phyloP scores from a whole-genome alignment of 2,329 filamentous ascomycete genomes.

The Aspergillus proliferans region DNA sequence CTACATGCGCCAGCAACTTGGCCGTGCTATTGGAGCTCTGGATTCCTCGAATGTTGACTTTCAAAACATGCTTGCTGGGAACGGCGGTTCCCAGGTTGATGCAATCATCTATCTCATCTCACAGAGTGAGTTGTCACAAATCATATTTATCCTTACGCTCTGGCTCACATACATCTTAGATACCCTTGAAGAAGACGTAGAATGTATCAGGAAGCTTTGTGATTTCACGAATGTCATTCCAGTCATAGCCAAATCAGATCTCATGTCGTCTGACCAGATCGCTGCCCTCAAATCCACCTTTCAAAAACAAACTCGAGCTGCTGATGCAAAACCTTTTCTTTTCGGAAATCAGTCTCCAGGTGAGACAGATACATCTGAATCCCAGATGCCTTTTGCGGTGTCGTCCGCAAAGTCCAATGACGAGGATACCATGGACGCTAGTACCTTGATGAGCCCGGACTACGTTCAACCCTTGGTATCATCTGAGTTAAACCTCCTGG shows the following conservation, averaged over 20 bases:
- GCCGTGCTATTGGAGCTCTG: conserved; percentile 56
- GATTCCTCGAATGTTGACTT: conserved; percentile 67
- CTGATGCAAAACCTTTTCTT: conserved; percentile 59
- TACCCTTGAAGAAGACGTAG: conserved; percentile 59
- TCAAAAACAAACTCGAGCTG: conserved; percentile 27
- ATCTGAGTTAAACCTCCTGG: conserved; percentile 65
- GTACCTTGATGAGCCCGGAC: conserved; percentile 83
- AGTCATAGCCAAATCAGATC: conserved; percentile 71
- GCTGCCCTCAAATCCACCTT: conserved; percentile 51
- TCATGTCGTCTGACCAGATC: conserved; percentile 54
- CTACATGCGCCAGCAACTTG: conserved; percentile 67
- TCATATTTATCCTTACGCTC: not conserved
- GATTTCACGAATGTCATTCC: conserved; percentile 78
- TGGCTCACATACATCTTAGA: conserved; percentile 34
- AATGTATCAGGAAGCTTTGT: conserved; percentile 64
- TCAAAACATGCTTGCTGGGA: conserved; percentile 69
- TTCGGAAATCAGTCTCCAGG: conserved; percentile 47
- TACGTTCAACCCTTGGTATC: conserved; percentile 74
- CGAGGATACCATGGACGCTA: conserved; percentile 82
- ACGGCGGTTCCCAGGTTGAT: conserved; percentile 78
- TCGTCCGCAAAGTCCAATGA: conserved; percentile 69
- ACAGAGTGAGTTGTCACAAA: conserved; percentile 52
- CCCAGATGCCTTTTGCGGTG: conserved; percentile 60
- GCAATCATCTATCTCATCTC: conserved; percentile 75
- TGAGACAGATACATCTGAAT: conserved; percentile 17